Base-by-base conservation (phyloP, 768 basidiomycete species). In the Tephrocybe sp. region DNA sequence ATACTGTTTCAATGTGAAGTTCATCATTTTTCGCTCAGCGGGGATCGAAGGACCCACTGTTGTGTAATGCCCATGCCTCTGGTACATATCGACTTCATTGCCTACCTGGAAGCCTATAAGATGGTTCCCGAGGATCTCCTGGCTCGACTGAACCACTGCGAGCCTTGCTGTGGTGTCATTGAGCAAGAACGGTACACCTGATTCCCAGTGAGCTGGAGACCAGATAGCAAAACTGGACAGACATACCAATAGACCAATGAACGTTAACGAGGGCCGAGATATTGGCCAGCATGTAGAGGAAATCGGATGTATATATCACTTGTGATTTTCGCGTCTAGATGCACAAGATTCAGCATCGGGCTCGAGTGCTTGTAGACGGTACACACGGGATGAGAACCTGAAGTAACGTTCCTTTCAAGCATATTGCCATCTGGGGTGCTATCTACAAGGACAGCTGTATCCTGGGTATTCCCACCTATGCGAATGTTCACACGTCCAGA, bases 81-180 rank as follows among this genome's bases (percentile, higher is more conserved):
- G 74, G 52, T 80, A 83, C 36, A 80, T 65, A 63, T 82, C 79
- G 10, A 71, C 79, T 66, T 90, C 87, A 64, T 92, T 90, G 1
- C 83, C 89, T 3, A 81, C 77, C 64, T 90, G 85, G 17, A 88
- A 68, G 0, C 85, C 89, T 32, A 87, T 64, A 11, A 92, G 72
- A 54, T 76, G 70, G 52, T 81, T 68, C 0, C 90, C 91, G 0
- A 92, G 71, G 52, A 90, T 83, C 16, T 65, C 51, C 58, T 90
- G 77, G 3, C 81, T 84, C 45, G 71, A 64, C 58, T 84, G 79
- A 5, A 78, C 84, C 39, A 89, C 82, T 13, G 64, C 70, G 4
- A 85, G 67, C 12, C 77, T 69, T 63, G 82, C 68, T 34, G 69
- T 58, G 14, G 80, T 79, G 46, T 87, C 79, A 58, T 88, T 87